Conservation (phyloP, 345 rosid genomes). For the Sapria himalayana region DNA sequence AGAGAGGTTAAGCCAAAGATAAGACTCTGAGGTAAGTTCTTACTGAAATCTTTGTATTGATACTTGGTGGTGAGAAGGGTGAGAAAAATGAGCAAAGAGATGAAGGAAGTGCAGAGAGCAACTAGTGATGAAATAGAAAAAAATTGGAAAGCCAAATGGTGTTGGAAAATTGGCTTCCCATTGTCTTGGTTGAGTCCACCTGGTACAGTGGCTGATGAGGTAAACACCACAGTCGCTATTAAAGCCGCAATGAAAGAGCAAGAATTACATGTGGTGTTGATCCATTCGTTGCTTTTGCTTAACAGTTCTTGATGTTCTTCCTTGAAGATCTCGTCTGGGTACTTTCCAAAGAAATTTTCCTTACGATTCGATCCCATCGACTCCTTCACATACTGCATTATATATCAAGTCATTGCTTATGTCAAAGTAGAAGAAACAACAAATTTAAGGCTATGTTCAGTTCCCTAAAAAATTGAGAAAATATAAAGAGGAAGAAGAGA, state of each 20-base stretch:
- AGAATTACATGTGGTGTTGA: slow-evolving; percentile 22
- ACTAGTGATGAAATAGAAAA: slow-evolving; percentile 20
- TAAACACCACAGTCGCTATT: slow-evolving; percentile 33
- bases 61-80: slow-evolving; percentile 23
- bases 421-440: no score
- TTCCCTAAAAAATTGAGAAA: no score
- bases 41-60: slow-evolving; percentile 18
- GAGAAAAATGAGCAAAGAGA: slow-evolving; percentile 17
- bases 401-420: no score
- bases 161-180: slow-evolving; percentile 15
- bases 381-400: slow-evolving; percentile 23
- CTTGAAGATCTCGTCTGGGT: slow-evolving; percentile 17
- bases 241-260: slow-evolving; percentile 43
- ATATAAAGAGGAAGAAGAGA: no score
- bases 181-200: slow-evolving; percentile 10
- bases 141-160: slow-evolving; percentile 15
- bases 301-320: slow-evolving; percentile 16
- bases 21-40: slow-evolving; percentile 16
- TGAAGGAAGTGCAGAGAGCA: slow-evolving; percentile 23
- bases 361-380: slow-evolving; percentile 19
- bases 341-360: slow-evolving; percentile 17
- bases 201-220: slow-evolving; percentile 23
- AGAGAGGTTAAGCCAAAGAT: slow-evolving; percentile 20
- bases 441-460: no score
- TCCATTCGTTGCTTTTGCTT: slow-evolving; percentile 23